Evolutionary conservation across 2,329 filamentous ascomycete genomes (phyloP), one percentile per base, ranked within the genome.

Genomic region (Penicillium freii): DNA sequence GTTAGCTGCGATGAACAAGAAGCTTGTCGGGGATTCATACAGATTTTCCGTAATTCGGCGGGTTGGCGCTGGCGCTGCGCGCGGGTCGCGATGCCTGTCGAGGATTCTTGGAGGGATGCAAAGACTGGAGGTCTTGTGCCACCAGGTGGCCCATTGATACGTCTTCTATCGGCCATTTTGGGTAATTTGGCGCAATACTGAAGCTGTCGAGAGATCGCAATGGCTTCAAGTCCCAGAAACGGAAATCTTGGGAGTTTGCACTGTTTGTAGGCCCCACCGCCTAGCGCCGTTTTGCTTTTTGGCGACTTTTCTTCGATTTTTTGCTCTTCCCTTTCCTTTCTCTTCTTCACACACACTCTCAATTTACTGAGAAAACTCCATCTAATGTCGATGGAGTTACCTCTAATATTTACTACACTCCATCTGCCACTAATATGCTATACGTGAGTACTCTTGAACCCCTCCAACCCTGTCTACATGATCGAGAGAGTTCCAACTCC

Each of bases 91-190:
- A 80, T 75, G 63, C 85, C 75, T 42, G 78, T 74, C 17, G 78
- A 69, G 25, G 79, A 77, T 57, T 77, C 77, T 49, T 72, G 61
- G 9, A 69, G 63, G 8, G 73, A 73, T 49, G 79, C 83, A 71
- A 87, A 97, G 4, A 91, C 77, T 1, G 92, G 91, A 17, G 91
- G 84, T 34, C 82, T 77, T 9, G 92, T 97, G 29, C 85, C 84
- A 52, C 90, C 90, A 40, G 86, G 81, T 7, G 94, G 94, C 5
- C 91, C 91, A 76, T 97, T 97, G 65, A 96, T 87, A 67, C 94
- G 87, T 77, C 93, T 87, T 74, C 92, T 86, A 74, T 99, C 94
- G 56, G 59, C 58, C 62, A 64, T 64, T 47, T 44, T 43, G 33
- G 25, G 31, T 53, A 21, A 48, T 25, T 36, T 56, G 29, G 36